These are phyloP conservation scores for Sclerotiophoma versabilis DNA, from an alignment of 2,329 filamentous ascomycete genomes.

Conservation along the genomic window DNA sequence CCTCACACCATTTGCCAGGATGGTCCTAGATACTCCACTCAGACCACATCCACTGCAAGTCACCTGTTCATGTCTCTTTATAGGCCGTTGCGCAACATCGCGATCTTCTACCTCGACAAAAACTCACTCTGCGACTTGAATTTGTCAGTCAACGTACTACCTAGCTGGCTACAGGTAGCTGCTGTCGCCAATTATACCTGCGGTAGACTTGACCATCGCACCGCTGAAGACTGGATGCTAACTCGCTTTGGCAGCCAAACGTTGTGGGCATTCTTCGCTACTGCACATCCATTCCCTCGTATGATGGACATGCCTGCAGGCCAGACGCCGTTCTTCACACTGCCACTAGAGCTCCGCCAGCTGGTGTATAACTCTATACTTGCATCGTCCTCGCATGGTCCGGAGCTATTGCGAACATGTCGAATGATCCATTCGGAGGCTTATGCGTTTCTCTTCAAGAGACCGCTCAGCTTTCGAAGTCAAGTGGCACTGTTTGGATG, in stretches of 20 bases:
- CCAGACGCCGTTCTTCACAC: slow-evolving; percentile 21
- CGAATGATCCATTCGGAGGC: slow-evolving; percentile 38
- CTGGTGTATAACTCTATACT: slow-evolving; percentile 39
- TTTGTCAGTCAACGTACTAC: not conserved
- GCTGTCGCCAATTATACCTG: not conserved
- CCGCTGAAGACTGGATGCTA: not conserved
- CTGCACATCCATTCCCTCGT: not conserved
- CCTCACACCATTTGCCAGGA: slow-evolving; percentile 11
- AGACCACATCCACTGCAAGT: slow-evolving; percentile 2
- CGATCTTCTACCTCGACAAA: not conserved
- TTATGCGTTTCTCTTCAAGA: slow-evolving; percentile 40
- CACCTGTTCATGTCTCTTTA: not conserved
- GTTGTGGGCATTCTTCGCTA: not conserved
- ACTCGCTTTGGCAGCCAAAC: not conserved
- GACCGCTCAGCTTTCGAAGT: slow-evolving; percentile 34
- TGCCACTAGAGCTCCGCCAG: slow-evolving; percentile 43
- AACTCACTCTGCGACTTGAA: not conserved
- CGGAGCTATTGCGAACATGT: slow-evolving; percentile 35
- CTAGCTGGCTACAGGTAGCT: not conserved
- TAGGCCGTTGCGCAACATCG: not conserved
- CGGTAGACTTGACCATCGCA: not conserved
- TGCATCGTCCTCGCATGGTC: slow-evolving; percentile 21
- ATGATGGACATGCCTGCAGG: not conserved
- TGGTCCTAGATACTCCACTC: not conserved
- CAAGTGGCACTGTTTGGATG: slow-evolving; percentile 33